Conservation (phyloP, 2,329 filamentous ascomycete species). For the Dactylellina parvicollis region DNA sequence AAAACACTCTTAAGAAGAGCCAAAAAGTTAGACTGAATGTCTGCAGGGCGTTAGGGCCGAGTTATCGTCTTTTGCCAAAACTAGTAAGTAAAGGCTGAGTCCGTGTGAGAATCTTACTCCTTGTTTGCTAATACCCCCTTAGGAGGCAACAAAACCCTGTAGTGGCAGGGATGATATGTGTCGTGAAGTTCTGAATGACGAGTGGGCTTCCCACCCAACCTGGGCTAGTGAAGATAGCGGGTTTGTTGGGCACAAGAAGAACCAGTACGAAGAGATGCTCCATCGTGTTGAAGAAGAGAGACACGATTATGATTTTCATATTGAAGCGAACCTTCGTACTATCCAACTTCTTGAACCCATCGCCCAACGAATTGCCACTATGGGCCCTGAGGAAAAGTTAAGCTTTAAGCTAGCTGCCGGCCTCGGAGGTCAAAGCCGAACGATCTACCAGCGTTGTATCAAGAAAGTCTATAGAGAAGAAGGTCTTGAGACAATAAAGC, state of each 20-base stretch:
- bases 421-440: conserved; percentile 90
- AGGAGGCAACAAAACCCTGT: conserved; percentile 88
- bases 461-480: conserved; percentile 94
- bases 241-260: conserved; percentile 97
- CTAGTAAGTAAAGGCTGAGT: conserved; percentile 63
- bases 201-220: conserved; percentile 98
- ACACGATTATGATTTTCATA: conserved; percentile 98
- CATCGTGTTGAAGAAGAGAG: conserved; percentile 97
- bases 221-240: conserved; percentile 99
- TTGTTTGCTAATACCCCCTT: background rate
- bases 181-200: conserved; percentile 90
- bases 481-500: conserved; percentile 83
- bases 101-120: background rate
- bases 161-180: conserved; percentile 95
- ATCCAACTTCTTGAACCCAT: conserved; percentile 96
- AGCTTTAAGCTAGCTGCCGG: conserved; percentile 82
- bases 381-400: conserved; percentile 76
- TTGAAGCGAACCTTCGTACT: conserved; percentile 91
- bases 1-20: conserved; percentile 63
- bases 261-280: conserved; percentile 89
- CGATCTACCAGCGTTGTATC: conserved; percentile 94
- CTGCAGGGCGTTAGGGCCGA: conserved; percentile 93
- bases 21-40: conserved; percentile 87
- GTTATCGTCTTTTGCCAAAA: conserved; percentile 91
- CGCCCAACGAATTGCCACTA: conserved; percentile 84